Evolutionary conservation across 148 eudicot genomes (phyloP).

Genomic region (Cornus florida): DNA sequence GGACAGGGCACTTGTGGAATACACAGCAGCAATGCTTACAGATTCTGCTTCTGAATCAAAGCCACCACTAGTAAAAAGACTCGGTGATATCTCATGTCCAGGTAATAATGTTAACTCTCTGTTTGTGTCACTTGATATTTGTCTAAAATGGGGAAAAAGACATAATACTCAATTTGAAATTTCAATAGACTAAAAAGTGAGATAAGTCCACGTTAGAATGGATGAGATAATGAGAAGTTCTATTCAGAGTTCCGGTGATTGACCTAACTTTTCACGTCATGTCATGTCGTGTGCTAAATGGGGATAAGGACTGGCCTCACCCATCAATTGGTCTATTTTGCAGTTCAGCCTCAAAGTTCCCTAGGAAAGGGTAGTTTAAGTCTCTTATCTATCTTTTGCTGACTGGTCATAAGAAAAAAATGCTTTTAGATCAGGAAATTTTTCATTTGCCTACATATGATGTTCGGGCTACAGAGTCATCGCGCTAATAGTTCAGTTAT

Average conservation of each 20-base stretch:
- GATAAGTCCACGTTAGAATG: too few species aligned
- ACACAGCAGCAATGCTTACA: conserved; percentile 61
- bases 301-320: neutral
- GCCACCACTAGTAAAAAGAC: conserved; percentile 51
- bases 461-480: neutral
- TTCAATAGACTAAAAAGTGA: neutral
- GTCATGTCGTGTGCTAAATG: neutral
- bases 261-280: neutral
- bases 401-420: neutral
- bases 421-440: neutral
- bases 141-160: neutral
- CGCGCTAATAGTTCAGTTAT: neutral
- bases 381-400: neutral
- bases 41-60: conserved; percentile 61
- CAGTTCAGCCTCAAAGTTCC: neutral
- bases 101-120: conserved; percentile 35
- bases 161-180: neutral
- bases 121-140: neutral
- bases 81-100: conserved; percentile 78
- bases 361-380: neutral
- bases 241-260: neutral
- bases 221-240: neutral
- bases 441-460: neutral
- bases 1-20: conserved; percentile 87
- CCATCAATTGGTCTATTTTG: neutral